phyloP scores from a whole-genome alignment of 2,329 filamentous ascomycete genomes.

The Teratosphaeria epicoccoides region DNA sequence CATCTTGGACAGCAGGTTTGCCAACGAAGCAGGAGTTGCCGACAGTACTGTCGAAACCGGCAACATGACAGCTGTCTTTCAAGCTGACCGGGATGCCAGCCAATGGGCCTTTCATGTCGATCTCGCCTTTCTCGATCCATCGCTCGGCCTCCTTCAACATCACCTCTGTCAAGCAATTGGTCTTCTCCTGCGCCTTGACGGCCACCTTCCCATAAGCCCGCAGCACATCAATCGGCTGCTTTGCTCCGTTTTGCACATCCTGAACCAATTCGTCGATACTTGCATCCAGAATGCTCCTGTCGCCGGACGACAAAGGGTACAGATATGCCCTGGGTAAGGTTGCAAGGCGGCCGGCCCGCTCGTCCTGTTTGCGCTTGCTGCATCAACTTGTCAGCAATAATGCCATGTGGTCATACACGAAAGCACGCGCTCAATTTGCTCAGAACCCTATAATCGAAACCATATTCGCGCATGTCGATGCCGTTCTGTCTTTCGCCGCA shows the following conservation, averaged over 20 bases:
- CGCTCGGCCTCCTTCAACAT: conserved; percentile 67
- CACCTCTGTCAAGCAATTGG: conserved; percentile 83
- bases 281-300: conserved; percentile 57
- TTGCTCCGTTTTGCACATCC: conserved; percentile 58
- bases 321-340: conserved; percentile 57
- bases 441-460: background rate
- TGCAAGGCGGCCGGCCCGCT: conserved; percentile 60
- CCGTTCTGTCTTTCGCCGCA: background rate
- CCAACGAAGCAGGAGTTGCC: conserved; percentile 66
- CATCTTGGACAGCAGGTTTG: conserved; percentile 57
- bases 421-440: background rate
- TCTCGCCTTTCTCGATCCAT: conserved; percentile 49
- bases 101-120: conserved; percentile 69
- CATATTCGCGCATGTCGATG: background rate
- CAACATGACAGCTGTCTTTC: conserved; percentile 67
- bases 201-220: conserved; percentile 79
- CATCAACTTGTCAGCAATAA: conserved; percentile 1
- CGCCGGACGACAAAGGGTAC: conserved; percentile 50
- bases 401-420: background rate
- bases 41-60: conserved; percentile 71
- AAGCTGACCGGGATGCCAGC: conserved; percentile 79
- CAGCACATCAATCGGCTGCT: conserved; percentile 63
- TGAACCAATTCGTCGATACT: conserved; percentile 70
- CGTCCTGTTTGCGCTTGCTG: conserved; percentile 69
- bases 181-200: conserved; percentile 70